Evolutionary conservation across 345 rosid genomes (phyloP).

Genomic region (Theobroma cacao): DNA sequence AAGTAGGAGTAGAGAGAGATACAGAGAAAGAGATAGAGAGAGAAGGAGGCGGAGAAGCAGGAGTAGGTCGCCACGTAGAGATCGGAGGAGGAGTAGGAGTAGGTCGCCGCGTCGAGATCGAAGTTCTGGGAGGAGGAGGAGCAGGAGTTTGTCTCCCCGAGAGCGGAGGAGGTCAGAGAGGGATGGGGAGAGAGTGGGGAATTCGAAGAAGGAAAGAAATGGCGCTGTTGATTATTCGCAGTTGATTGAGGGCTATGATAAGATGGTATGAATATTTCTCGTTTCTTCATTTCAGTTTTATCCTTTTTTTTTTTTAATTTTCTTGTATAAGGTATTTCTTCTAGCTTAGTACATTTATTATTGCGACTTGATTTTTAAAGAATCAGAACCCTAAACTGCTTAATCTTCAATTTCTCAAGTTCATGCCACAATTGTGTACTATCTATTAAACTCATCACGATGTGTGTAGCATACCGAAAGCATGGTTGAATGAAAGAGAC

Average conservation of each 20-base stretch:
- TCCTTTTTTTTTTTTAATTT: background rate
- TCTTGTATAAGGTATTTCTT: background rate
- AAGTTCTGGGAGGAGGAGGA: constrained; percentile 25
- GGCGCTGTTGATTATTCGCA: constrained; percentile 51
- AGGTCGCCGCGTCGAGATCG: constrained; percentile 29
- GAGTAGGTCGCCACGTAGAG: constrained; percentile 28
- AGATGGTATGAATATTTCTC: constrained; percentile 43
- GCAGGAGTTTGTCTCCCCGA: constrained; percentile 36
- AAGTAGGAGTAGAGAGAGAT: constrained; percentile 38
- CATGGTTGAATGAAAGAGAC: background rate
- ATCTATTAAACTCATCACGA: background rate
- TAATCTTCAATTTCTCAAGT: background rate
- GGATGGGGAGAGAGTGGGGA: constrained; percentile 31
- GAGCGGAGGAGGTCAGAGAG: constrained; percentile 28
- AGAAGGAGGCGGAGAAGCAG: constrained; percentile 25
- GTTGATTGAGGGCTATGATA: constrained; percentile 66
- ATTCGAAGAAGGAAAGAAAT: constrained; percentile 32
- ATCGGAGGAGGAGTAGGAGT: constrained; percentile 33
- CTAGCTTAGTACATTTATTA: background rate
- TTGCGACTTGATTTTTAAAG: background rate
- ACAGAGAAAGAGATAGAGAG: constrained; percentile 31
- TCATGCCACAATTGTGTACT: background rate
- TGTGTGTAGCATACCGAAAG: background rate
- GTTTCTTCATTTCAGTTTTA: background rate
- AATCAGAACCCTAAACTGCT: background rate